phyloP scores from a whole-genome alignment of 2,329 filamentous ascomycete genomes.

The Fusarium sp. region DNA sequence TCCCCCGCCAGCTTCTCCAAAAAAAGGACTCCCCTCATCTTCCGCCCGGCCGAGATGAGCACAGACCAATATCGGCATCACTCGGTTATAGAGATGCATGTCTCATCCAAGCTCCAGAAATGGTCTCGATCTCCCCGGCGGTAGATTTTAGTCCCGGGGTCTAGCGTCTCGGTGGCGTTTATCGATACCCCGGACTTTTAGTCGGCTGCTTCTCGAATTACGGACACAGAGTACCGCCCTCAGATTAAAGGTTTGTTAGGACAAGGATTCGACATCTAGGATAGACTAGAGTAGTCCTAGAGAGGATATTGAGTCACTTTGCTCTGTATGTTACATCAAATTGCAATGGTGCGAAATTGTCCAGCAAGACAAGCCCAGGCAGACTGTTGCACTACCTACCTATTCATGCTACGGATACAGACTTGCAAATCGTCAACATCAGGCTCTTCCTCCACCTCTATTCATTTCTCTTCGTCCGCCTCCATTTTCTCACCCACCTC shows the following conservation, averaged over 20 bases:
- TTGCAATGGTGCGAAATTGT: no score
- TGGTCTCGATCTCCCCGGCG: neutral
- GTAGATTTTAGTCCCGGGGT: slow-evolving; percentile 8
- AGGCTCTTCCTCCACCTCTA: no score
- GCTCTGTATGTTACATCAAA: no score
- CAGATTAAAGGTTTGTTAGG: neutral
- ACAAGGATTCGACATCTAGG: neutral
- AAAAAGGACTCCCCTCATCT: slow-evolving; percentile 28
- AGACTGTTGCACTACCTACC: no score
- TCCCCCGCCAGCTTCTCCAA: slow-evolving; percentile 31
- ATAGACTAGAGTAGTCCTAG: neutral
- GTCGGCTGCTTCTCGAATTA: neutral
- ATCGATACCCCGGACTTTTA: slow-evolving; percentile 35
- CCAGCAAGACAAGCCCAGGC: no score
- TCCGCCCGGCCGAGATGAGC: slow-evolving; percentile 48
- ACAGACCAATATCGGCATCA: slow-evolving; percentile 49
- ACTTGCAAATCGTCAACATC: no score
- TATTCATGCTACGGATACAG: no score
- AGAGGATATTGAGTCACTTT: neutral
- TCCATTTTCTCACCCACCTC: no score
- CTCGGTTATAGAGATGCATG: slow-evolving; percentile 42
- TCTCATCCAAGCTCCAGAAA: slow-evolving; percentile 18
- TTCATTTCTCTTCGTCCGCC: no score
- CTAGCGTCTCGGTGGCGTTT: slow-evolving; percentile 11
- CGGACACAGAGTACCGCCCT: neutral